Evolutionary conservation across 2,329 filamentous ascomycete genomes (phyloP).

Genomic region (Intubia oerlemansii): DNA sequence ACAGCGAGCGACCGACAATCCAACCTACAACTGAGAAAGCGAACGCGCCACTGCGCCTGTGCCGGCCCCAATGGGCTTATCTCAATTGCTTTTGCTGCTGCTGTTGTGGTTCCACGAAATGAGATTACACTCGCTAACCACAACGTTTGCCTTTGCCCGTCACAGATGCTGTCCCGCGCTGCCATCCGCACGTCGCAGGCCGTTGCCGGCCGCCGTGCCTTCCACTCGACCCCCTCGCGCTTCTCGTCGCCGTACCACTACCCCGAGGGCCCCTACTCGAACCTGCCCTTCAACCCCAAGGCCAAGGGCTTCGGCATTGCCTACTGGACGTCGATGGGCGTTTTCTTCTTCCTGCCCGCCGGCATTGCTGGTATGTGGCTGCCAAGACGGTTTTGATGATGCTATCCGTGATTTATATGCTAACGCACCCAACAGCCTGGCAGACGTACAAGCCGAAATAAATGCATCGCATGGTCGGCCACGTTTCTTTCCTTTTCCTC

Average conservation of each 20-base stretch:
- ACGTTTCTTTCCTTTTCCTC: no score
- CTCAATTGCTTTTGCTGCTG: no score
- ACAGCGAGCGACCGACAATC: no score
- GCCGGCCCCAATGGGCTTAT: no score
- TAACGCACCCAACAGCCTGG: slow-evolving; percentile 20
- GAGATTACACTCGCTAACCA: no score
- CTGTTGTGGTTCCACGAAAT: no score
- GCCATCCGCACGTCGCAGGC: slow-evolving; percentile 34
- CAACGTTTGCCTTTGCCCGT: neutral
- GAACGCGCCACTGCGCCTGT: no score
- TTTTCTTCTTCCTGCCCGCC: slow-evolving; percentile 41
- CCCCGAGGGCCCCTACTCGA: slow-evolving; percentile 82
- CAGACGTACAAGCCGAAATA: slow-evolving; percentile 26
- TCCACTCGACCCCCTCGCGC: slow-evolving; percentile 73
- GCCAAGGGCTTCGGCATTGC: slow-evolving; percentile 64
- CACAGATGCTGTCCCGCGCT: slow-evolving; percentile 62
- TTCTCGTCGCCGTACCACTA: slow-evolving; percentile 92
- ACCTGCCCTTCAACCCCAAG: slow-evolving; percentile 92
- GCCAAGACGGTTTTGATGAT: no score
- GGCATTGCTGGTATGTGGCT: slow-evolving; percentile 34
- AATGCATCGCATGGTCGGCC: slow-evolving; percentile 6
- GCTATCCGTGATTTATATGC: neutral
- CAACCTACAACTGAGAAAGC: no score
- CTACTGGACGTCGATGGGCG: slow-evolving; percentile 53
- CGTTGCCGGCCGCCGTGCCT: slow-evolving; percentile 65